These are phyloP conservation scores for Furcasterigmium sp. DNA, from an alignment of 2,329 filamentous ascomycete species.

Conservation along the genomic window DNA sequence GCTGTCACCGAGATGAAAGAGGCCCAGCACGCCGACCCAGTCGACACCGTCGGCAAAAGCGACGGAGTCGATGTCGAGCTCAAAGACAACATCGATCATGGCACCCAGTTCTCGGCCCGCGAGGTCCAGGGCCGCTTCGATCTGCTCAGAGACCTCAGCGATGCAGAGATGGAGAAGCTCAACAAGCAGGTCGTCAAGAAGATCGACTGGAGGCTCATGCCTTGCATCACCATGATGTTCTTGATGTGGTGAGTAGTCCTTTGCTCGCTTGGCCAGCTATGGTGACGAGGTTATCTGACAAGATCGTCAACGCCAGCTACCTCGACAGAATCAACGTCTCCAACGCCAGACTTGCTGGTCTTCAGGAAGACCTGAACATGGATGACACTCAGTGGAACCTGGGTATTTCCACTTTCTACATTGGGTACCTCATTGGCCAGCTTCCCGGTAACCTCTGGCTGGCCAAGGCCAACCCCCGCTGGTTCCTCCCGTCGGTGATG, in stretches of 20 bases:
- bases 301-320: conserved; percentile 26
- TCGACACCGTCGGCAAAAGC: conserved; percentile 1
- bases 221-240: conserved; percentile 20
- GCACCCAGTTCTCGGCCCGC: conserved; percentile 1
- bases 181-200: conserved; percentile 22
- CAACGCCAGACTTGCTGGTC: conserved; percentile 28
- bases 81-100: background rate
- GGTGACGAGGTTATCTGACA: background rate
- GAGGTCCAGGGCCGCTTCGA: conserved; percentile 19
- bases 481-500: conserved; percentile 30
- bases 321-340: conserved; percentile 45
- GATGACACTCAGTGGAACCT: conserved; percentile 26
- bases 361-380: conserved; percentile 27
- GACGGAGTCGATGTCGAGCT: conserved; percentile 5
- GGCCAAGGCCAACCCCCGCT: conserved; percentile 28
- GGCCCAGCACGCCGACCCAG: background rate
- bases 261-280: no score
- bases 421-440: conserved; percentile 37
- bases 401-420: conserved; percentile 34
- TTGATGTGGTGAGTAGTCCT: conserved; percentile 16
- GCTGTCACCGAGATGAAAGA: background rate
- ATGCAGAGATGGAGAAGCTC: conserved; percentile 16
- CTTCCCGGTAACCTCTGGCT: conserved; percentile 38
- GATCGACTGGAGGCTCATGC: conserved; percentile 24
- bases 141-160: conserved; percentile 14